Evolutionary conservation across 768 basidiomycete genomes (phyloP), one percentile per base, ranked within the genome.

Genomic region (Glaciozyma antarctica): DNA sequence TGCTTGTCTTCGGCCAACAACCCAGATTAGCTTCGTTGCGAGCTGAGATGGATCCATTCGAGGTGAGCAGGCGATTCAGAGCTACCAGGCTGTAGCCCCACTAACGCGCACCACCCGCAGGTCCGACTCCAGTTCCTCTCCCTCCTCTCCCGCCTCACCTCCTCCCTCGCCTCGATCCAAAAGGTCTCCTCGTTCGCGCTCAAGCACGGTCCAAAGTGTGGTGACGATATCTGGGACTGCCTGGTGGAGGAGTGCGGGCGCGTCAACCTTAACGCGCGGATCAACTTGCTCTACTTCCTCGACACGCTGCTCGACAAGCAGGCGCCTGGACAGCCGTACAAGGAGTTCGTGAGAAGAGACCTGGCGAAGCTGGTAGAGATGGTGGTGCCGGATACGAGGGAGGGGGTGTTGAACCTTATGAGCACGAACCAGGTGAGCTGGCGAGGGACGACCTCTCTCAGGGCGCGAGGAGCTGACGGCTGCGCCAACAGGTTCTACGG

Each of bases 201-300:
- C 47, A 77, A 77, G 47, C 76, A 80, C 67, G 76, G 76, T 1
- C 41, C 71, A 3, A 68, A 72, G 44, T 77, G 75, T 48, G 76
- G 75, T 5, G 78, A 78, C 58, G 79, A 80, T 68, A 71, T 80
- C 5, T 80, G 79, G 79, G 79, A 79, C 60, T 78, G 78, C 64
- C 71, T 78, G 48, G 63, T 77, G 43, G 79, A 79, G 62, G 77
- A 80, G 66, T 75, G 75, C 60, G 73, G 73, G 26, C 74, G 77
- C 70, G 75, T 75, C 47, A 73, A 73, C 15, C 69, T 79, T 28
- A 80, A 80, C 70, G 73, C 75, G 10, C 63, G 77, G 8, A 78
- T 79, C 71, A 79, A 80, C 72, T 72, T 80, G 44, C 71, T 80
- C 24, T 79, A 79, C 74, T 74, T 78, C 61, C 71, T 80, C 64